Base-by-base conservation (phyloP, 2,329 filamentous ascomycete genomes). In the Colletotrichum sp. region DNA sequence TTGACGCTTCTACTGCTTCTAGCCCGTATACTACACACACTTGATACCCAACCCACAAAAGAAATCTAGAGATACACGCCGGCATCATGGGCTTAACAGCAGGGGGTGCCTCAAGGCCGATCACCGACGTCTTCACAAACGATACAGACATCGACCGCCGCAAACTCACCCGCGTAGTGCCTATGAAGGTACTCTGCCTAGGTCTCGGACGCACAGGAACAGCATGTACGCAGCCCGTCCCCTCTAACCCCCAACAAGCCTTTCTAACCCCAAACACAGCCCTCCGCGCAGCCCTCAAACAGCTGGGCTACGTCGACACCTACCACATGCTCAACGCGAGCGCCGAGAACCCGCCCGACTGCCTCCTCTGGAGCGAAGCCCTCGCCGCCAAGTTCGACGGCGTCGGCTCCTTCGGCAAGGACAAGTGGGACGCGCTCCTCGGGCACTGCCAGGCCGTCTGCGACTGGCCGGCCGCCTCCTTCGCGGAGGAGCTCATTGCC, bases 161-260 rank as follows among this genome's bases (percentile, higher is more conserved):
- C 78, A 86, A 92, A 86, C 93, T 92, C 83, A 89, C 88, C 75
- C 92, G 93, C 72, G 90, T 87, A 36, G 92, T 94, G 67, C 93
- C 93, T 39, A 95, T 95, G 93, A 91, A 91, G 82, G 91, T 95
- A 63, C 90, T 95, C 39, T 90, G 93, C 63, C 88, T 95, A 1
- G 93, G 93, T 61, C 88, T 94, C 21, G 92, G 92, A 71, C 89
- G 93, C 77, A 95, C 93, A 10, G 93, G 93, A 80, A 95, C 93
- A 80, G 90, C 92, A 39, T 94, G 92, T 91, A 61, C 13, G 30
- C 26, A 87, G 81, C 89, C 86, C 52, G n/a, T 39, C 13, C 68
- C 24, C 30, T 16, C 30, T n/a, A 9, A 28, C 7, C 36, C 65
- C 28, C 26, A 12, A 28, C 15, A 48, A 48, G 3, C 18, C 39